These are phyloP conservation scores for Arbutus unedo DNA, from an alignment of 148 eudicot species.

Conservation along the genomic window DNA sequence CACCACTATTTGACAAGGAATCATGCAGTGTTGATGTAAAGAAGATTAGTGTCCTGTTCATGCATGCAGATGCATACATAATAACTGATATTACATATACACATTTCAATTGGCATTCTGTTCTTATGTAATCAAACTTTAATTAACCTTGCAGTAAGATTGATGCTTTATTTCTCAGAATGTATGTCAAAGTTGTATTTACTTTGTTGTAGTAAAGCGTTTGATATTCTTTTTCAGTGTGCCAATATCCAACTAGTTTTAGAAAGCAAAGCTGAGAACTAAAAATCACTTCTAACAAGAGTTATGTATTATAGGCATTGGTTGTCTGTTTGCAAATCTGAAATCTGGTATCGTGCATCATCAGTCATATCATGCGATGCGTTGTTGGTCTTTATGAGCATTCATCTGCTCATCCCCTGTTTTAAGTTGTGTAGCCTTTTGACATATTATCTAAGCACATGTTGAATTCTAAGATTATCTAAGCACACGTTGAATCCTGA, in stretches of 20 bases:
- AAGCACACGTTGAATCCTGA: background rate
- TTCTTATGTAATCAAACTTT: background rate
- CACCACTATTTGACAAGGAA: background rate
- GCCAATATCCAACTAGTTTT: background rate
- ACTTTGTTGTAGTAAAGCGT: background rate
- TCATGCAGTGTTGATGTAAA: background rate
- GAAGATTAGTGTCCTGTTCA: background rate
- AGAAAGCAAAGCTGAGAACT: background rate
- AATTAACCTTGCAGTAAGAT: background rate
- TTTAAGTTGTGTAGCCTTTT: background rate
- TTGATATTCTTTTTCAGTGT: no score
- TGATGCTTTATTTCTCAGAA: background rate
- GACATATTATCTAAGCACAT: background rate
- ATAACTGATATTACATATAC: background rate
- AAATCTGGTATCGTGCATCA: conserved; percentile 2
- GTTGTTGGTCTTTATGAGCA: background rate
- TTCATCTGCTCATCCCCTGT: conserved; percentile 7
- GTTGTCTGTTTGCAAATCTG: background rate
- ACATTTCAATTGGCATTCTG: background rate
- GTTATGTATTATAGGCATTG: background rate
- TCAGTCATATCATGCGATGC: background rate
- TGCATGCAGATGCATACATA: background rate
- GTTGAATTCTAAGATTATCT: background rate
- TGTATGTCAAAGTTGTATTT: background rate
- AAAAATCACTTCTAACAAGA: background rate